These are phyloP conservation scores for Babesia ovis DNA, from an alignment of 169 alveolate species.

Conservation along the genomic window DNA sequence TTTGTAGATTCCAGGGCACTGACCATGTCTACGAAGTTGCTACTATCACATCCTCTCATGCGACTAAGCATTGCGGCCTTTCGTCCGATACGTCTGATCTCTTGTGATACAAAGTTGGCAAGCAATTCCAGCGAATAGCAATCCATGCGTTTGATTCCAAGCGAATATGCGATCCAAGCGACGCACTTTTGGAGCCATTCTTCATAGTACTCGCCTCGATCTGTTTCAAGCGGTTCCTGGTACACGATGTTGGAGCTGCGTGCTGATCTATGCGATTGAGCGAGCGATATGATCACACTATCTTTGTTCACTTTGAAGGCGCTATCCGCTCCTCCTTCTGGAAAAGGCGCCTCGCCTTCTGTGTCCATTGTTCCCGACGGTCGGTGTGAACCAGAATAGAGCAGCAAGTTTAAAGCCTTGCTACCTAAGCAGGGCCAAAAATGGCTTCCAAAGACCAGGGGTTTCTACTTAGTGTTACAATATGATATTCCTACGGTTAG, in stretches of 20 bases:
- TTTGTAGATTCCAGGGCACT: conserved; percentile 52
- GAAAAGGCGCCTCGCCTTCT: conserved; percentile 19
- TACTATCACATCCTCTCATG: conserved; percentile 57
- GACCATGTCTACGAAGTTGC: conserved; percentile 65
- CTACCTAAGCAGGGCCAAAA: neutral
- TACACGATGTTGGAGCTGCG: conserved; percentile 53
- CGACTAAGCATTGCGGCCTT: conserved; percentile 57
- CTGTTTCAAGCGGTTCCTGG: conserved; percentile 59
- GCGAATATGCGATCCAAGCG: conserved; percentile 67
- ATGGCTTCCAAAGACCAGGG: neutral
- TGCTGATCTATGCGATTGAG: conserved; percentile 61
- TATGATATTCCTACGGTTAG: neutral
- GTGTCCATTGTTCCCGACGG: conserved; percentile 20
- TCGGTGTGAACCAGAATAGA: neutral
- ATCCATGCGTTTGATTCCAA: conserved; percentile 63
- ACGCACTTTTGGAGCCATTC: conserved; percentile 69
- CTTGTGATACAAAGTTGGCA: conserved; percentile 42
- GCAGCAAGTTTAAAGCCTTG: neutral
- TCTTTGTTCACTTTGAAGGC: conserved; percentile 40
- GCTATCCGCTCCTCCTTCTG: conserved; percentile 23
- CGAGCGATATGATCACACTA: conserved; percentile 55
- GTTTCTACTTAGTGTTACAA: neutral
- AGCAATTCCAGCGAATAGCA: conserved; percentile 50
- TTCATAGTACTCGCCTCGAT: conserved; percentile 64
- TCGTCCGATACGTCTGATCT: conserved; percentile 55